Conservation (phyloP, 2,329 filamentous ascomycete species). For the Trichoderma simmonsii region DNA sequence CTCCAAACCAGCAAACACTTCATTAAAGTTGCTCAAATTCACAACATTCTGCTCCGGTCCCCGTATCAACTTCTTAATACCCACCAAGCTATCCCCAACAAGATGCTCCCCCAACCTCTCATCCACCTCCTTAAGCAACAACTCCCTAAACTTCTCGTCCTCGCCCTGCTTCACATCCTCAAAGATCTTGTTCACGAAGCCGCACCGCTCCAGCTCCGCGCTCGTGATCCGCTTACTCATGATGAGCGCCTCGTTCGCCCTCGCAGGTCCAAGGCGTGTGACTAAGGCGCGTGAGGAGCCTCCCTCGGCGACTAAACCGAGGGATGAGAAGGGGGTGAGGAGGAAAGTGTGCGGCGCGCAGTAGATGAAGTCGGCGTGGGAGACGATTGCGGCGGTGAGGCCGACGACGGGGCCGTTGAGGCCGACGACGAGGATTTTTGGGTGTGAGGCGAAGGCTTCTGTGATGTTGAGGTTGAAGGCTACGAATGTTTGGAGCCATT, state of each 20-base stretch:
- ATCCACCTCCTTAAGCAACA: slow-evolving; percentile 77
- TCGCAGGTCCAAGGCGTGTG: slow-evolving; percentile 71
- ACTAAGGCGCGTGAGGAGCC: slow-evolving; percentile 77
- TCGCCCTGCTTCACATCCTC: slow-evolving; percentile 55
- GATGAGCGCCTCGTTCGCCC: slow-evolving; percentile 89
- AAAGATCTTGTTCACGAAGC: slow-evolving; percentile 86
- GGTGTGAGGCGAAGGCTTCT: slow-evolving; percentile 86
- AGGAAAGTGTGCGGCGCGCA: slow-evolving; percentile 76
- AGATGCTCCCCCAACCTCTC: slow-evolving; percentile 77
- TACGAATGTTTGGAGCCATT: slow-evolving; percentile 70
- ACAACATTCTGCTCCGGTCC: slow-evolving; percentile 68
- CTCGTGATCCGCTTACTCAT: slow-evolving; percentile 77
- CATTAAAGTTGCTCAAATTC: slow-evolving; percentile 73
- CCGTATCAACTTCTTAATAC: slow-evolving; percentile 81
- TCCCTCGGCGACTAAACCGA: slow-evolving; percentile 88
- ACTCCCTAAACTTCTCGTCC: slow-evolving; percentile 63
- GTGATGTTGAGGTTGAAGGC: slow-evolving; percentile 87
- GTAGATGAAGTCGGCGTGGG: slow-evolving; percentile 91
- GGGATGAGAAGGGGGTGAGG: slow-evolving; percentile 84
- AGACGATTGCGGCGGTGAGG: slow-evolving; percentile 77
- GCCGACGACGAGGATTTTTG: slow-evolving; percentile 86
- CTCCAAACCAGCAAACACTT: slow-evolving; percentile 83
- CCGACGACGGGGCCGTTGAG: slow-evolving; percentile 92
- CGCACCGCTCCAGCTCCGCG: slow-evolving; percentile 69
- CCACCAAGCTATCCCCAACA: slow-evolving; percentile 71